Conservation (phyloP, 140 eudicot species). For the Ambrosia hybrid region DNA sequence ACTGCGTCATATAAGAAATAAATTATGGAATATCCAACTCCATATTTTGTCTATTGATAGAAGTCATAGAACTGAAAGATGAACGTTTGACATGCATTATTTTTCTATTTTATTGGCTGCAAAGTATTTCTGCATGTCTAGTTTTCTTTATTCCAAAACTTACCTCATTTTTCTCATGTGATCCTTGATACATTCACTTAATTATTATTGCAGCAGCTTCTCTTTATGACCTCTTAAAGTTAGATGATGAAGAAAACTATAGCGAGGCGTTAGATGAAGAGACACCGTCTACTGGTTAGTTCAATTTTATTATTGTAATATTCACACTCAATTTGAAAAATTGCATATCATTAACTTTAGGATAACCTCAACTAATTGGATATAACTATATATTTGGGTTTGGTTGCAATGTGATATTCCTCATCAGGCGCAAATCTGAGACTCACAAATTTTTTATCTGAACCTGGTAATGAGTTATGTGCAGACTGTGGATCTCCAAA, state of each 20-base stretch:
- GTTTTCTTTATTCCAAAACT: background rate
- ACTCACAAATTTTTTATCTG: slow-evolving; percentile 54
- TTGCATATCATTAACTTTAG: background rate
- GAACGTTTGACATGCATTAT: background rate
- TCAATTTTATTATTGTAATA: background rate
- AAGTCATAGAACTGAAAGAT: background rate
- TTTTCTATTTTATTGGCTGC: too few relatives aligned
- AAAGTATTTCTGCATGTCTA: background rate
- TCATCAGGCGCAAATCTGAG: slow-evolving; percentile 63
- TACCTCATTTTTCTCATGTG: background rate
- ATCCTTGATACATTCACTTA: background rate
- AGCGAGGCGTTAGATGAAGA: slow-evolving; percentile 25
- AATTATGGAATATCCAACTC: background rate
- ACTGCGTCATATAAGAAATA: too few relatives aligned
- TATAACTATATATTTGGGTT: background rate
- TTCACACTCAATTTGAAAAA: background rate
- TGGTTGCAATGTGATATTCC: slow-evolving; percentile 21
- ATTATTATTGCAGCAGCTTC: slow-evolving; percentile 39
- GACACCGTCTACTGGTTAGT: slow-evolving; percentile 34
- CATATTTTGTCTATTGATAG: slow-evolving; percentile 16
- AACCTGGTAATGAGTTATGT: slow-evolving; percentile 65
- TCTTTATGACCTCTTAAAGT: slow-evolving; percentile 51
- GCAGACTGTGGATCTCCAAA: slow-evolving; percentile 92
- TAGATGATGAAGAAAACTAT: slow-evolving; percentile 27
- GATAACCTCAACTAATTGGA: background rate